Conservation (phyloP, 179 eudicot species). For the Patellifolia procumbens region DNA sequence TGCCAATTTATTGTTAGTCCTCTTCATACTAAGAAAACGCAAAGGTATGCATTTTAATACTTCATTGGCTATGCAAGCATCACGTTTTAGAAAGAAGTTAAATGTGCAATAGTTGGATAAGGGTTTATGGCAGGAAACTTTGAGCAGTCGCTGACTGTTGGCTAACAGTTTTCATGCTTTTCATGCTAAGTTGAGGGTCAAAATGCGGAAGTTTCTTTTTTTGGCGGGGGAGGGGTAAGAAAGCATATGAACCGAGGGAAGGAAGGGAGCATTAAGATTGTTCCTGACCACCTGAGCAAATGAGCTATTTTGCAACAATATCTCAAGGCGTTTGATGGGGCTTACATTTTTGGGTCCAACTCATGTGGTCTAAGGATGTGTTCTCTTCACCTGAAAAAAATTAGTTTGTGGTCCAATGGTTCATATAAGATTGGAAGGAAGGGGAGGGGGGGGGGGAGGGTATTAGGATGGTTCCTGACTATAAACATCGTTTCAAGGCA, state of each 20-base stretch:
- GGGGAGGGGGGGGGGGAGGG: no score
- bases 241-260: neutral
- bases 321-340: neutral
- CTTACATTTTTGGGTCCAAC: neutral
- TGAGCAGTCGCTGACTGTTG: neutral
- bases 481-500: no score
- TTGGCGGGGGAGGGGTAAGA: neutral
- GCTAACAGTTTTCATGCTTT: neutral
- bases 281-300: neutral
- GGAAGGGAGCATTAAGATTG: neutral
- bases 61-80: neutral
- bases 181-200: neutral
- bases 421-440: no score
- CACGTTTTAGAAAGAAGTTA: neutral
- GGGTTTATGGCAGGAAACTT: neutral
- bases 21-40: neutral
- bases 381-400: no score
- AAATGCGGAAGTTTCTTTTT: neutral
- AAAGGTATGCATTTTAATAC: neutral
- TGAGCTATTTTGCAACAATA: neutral
- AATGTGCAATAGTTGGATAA: neutral
- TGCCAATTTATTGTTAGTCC: neutral
- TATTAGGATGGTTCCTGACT: no score
- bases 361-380: neutral
- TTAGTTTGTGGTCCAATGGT: no score